These are phyloP conservation scores for Globisporangium recalcitrans DNA, from an alignment of 352 stramenopile genomes.

Conservation along the genomic window DNA sequence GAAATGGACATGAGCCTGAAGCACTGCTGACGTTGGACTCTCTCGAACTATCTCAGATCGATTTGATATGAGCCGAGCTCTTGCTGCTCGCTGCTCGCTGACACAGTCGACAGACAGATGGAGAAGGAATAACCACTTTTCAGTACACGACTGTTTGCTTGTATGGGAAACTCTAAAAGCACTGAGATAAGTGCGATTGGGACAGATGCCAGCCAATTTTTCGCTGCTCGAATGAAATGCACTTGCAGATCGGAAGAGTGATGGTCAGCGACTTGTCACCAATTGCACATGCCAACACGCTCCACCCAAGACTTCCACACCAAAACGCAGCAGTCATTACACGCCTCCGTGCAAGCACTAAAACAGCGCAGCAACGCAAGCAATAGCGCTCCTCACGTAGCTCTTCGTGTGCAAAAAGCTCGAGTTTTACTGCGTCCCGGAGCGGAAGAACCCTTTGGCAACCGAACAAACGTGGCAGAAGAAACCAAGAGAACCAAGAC, in stretches of 20 bases:
- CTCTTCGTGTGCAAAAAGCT: no score
- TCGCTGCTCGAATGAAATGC: neutral
- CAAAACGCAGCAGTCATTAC: neutral
- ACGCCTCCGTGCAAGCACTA: no score
- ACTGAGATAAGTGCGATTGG: neutral
- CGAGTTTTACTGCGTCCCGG: no score
- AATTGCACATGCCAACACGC: neutral
- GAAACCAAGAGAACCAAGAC: no score
- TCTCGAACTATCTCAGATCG: neutral
- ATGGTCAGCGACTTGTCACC: neutral
- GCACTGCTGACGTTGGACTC: neutral
- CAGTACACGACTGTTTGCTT: neutral
- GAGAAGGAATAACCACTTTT: neutral
- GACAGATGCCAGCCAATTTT: neutral
- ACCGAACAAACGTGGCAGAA: no score
- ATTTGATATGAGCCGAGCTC: neutral
- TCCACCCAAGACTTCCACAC: neutral
- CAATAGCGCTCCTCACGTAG: no score
- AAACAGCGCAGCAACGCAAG: no score
- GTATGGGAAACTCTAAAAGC: neutral
- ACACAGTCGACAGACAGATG: neutral
- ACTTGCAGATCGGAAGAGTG: neutral
- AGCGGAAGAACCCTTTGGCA: no score
- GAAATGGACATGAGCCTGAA: neutral
- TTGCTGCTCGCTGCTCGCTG: no score